Conservation (phyloP, 495 filamentous ascomycete species). For the Lepidopterella palustris region DNA sequence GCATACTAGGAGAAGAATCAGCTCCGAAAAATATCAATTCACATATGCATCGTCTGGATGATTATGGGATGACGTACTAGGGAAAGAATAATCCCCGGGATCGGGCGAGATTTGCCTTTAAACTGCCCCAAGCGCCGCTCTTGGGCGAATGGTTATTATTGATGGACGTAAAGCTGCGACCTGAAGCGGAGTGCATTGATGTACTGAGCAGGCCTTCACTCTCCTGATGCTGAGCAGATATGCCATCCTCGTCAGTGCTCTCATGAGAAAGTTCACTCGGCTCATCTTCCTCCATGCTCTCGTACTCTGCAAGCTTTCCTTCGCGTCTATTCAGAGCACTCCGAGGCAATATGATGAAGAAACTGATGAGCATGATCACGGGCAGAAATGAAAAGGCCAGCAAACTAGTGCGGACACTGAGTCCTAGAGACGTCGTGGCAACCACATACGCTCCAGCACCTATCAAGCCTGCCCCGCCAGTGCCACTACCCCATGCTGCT, state of each 20-base stretch:
- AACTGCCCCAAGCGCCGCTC: conserved; percentile 30
- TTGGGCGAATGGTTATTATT: not conserved
- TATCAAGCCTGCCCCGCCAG: conserved; percentile 79
- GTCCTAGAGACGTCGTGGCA: conserved; percentile 68
- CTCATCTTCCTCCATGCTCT: conserved; percentile 36
- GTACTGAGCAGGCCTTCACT: conserved; percentile 40
- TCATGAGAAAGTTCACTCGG: conserved; percentile 8
- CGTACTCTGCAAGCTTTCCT: conserved; percentile 40
- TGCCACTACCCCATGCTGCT: conserved; percentile 89
- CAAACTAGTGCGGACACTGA: conserved; percentile 64
- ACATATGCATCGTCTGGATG: not conserved
- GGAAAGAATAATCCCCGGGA: conserved; percentile 56
- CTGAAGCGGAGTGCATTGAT: conserved; percentile 24
- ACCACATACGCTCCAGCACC: conserved; percentile 84
- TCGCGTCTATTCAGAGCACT: conserved; percentile 51
- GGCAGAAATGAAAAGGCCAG: conserved; percentile 73
- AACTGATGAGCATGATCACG: conserved; percentile 72
- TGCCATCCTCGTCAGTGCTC: conserved; percentile 18
- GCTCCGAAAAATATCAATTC: not conserved
- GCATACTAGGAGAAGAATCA: conserved; percentile 57
- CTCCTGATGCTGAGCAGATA: conserved; percentile 21
- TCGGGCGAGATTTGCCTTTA: conserved; percentile 47
- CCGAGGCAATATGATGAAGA: conserved; percentile 71
- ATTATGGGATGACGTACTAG: conserved; percentile 47
- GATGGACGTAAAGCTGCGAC: conserved; percentile 15